Conservation (phyloP, 2,329 filamentous ascomycete species). For the Lachnellula subtilissima region DNA sequence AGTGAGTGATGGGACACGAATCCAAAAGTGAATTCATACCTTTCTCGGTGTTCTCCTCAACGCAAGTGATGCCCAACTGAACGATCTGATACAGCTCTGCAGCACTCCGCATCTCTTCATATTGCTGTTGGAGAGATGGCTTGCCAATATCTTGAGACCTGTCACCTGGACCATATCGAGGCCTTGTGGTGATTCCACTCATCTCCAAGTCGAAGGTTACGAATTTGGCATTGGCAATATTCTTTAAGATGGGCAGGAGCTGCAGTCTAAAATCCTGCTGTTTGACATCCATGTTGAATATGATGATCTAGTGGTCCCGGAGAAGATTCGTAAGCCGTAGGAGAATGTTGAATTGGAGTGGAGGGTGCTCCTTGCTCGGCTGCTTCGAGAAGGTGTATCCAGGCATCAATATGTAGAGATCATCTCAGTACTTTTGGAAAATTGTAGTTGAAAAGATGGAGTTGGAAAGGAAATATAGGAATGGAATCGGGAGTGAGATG, state of each 20-base stretch:
- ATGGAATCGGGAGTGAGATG: no score
- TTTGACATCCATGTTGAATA: constrained; percentile 51
- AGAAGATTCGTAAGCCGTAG: no score
- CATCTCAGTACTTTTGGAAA: no score
- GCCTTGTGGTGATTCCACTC: constrained; percentile 51
- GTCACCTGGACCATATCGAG: constrained; percentile 24
- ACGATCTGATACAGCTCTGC: constrained; percentile 60
- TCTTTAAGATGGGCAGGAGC: constrained; percentile 51
- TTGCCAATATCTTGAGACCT: constrained; percentile 35
- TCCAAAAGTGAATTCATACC: constrained; percentile 31
- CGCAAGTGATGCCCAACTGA: constrained; percentile 63
- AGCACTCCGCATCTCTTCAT: constrained; percentile 54
- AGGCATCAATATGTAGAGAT: no score
- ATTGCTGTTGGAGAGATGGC: constrained; percentile 54
- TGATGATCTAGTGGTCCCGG: no score
- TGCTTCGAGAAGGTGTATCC: no score
- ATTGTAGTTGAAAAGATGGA: no score
- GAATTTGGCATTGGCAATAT: constrained; percentile 55
- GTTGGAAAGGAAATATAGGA: no score
- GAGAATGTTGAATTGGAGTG: background rate
- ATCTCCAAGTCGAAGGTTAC: constrained; percentile 63
- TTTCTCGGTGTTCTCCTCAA: constrained; percentile 49
- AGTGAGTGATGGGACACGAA: background rate
- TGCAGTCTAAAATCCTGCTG: constrained; percentile 41
- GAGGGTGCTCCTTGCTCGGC: background rate